Conservation (phyloP, 257 asterid genomes). For the Plantago major region DNA sequence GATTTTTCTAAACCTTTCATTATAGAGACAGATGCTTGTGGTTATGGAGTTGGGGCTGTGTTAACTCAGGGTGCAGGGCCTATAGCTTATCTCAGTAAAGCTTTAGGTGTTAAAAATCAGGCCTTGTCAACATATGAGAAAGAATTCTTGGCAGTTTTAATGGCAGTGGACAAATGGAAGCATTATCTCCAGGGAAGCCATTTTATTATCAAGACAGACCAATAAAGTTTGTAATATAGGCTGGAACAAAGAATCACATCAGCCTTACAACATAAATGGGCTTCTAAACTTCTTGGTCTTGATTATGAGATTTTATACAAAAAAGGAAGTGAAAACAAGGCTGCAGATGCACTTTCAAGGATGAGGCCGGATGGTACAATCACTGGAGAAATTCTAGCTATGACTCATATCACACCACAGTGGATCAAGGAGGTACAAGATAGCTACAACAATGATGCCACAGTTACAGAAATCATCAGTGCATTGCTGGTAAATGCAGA, state of each 20-base stretch:
- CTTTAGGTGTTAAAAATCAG: background rate
- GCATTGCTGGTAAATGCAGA: too few relatives aligned
- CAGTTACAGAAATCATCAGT: too few relatives aligned
- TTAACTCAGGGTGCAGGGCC: background rate
- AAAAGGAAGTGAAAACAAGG: background rate
- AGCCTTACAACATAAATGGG: background rate
- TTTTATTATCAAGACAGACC: background rate
- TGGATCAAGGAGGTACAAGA: too few relatives aligned
- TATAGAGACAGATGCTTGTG: background rate
- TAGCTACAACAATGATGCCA: too few relatives aligned
- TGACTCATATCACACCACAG: too few relatives aligned
- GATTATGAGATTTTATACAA: constrained; percentile 1
- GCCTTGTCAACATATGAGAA: background rate
- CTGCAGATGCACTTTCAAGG: constrained; percentile 1
- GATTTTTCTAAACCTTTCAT: background rate
- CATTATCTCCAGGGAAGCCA: background rate
- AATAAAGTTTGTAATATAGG: background rate
- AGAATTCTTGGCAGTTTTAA: background rate
- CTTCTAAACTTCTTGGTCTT: background rate
- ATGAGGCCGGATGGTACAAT: background rate
- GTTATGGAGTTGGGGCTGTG: background rate
- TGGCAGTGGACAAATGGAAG: background rate
- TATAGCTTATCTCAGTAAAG: background rate
- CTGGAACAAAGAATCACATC: background rate
- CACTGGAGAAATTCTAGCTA: too few relatives aligned